phyloP scores from a whole-genome alignment of 495 filamentous ascomycete species.

The Penicillium crystallinum region DNA sequence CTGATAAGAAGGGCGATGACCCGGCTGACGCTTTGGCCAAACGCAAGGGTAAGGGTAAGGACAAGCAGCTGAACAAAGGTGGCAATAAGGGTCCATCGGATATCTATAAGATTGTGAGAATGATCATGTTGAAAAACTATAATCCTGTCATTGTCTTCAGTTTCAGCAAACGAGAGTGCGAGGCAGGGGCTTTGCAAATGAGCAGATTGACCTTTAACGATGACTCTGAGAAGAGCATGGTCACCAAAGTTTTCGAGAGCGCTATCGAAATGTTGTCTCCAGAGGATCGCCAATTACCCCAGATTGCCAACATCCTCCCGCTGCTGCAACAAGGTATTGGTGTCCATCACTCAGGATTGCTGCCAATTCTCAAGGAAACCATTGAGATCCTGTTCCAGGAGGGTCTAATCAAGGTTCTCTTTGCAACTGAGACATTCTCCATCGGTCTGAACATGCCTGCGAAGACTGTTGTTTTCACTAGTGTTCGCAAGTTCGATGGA shows the following conservation, averaged over 20 bases:
- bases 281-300: constrained; percentile 79
- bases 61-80: constrained; percentile 86
- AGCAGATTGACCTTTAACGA: constrained; percentile 91
- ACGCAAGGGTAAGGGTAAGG: constrained; percentile 78
- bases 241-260: constrained; percentile 85
- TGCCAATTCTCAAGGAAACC: constrained; percentile 96
- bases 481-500: constrained; percentile 91
- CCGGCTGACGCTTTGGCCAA: constrained; percentile 71
- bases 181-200: constrained; percentile 77
- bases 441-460: constrained; percentile 99
- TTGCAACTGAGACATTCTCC: constrained; percentile 97
- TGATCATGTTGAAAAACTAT: constrained; percentile 95
- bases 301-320: constrained; percentile 88
- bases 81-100: constrained; percentile 69
- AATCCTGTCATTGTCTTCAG: constrained; percentile 99
- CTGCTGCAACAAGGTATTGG: constrained; percentile 88
- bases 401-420: constrained; percentile 93
- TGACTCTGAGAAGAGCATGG: constrained; percentile 93
- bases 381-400: constrained; percentile 99
- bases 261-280: constrained; percentile 86
- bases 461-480: constrained; percentile 97
- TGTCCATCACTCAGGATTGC: constrained; percentile 91
- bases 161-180: constrained; percentile 96
- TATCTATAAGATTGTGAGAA: constrained; percentile 94
- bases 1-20: constrained; percentile 83